phyloP scores from a whole-genome alignment of 2,329 filamentous ascomycete genomes.

The Penicillium paneum region DNA sequence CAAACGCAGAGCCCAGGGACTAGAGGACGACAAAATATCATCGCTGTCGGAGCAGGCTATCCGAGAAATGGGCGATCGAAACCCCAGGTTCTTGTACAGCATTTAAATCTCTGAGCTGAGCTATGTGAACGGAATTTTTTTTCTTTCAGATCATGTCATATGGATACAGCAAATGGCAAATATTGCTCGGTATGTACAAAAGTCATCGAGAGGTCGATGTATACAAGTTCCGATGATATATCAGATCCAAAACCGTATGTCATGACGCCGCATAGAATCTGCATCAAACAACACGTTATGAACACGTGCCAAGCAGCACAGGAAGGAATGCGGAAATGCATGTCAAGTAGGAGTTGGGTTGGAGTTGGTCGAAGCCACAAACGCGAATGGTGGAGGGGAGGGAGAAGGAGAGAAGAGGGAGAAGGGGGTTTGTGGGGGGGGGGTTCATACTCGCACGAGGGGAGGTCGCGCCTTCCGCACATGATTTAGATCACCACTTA shows the following conservation, averaged over 20 bases:
- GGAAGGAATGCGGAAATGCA: too few species aligned
- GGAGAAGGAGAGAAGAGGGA: too few species aligned
- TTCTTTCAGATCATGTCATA: too few species aligned
- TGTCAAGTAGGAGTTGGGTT: too few species aligned
- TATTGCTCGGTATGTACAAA: too few species aligned
- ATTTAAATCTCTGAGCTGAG: slow-evolving; percentile 21
- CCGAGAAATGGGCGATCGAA: slow-evolving; percentile 44
- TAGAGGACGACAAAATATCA: slow-evolving; percentile 39
- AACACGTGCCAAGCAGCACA: too few species aligned
- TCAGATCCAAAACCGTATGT: not conserved
- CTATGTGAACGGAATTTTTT: not conserved
- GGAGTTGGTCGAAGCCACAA: too few species aligned
- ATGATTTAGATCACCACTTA: too few species aligned
- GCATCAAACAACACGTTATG: too few species aligned
- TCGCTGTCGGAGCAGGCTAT: slow-evolving; percentile 43
- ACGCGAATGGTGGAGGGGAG: too few species aligned
- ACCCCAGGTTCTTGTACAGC: slow-evolving; percentile 41
- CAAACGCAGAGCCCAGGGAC: slow-evolving; percentile 34
- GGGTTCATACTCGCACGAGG: not conserved
- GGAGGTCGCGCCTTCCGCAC: not conserved
- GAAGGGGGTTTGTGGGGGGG: not conserved
- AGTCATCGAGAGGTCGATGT: not conserved
- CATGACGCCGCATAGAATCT: too few species aligned
- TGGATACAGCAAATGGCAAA: too few species aligned
- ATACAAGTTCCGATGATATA: not conserved